Evolutionary conservation across 345 rosid species (phyloP), one percentile per base, ranked within the genome.

Genomic region (Kandelia obovata): DNA sequence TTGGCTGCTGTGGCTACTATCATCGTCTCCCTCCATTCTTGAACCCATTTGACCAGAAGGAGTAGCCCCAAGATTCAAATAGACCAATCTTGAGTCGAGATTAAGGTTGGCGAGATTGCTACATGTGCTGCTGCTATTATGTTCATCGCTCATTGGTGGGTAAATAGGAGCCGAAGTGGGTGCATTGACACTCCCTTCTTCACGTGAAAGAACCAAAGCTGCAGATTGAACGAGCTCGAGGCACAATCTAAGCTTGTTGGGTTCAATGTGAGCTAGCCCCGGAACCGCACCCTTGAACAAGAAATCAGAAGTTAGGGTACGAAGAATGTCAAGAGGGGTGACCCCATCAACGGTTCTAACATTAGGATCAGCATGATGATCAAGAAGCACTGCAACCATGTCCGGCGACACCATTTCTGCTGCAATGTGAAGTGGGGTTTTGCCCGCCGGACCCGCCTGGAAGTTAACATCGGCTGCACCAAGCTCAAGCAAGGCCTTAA

Each of bases 321-420:
- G 78, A 23, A 96, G 90, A 65, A 92, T 84, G 75, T 96, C 99
- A 13, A 96, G 78, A 1, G 99, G 99, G 46, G 96, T 92, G 67
- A 89, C 77, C n/a, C 97, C 98, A 62, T 94, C 98, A 0, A 96
- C 96, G 5, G 98, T 90, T 62, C 95, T 65, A 4, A 90, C 96
- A 70, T 90, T 96, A 1, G 99, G 99, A 75, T 96, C 95, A 0
- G 98, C 99, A 53, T 96, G 99, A 58, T 96, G 99, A 68, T 96
- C 99, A 4, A 96, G 83, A 37, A 96, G 82, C 10, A 96, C 99
- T 5, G 98, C 88, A 53, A 92, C 99, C 99, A 96, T 96, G 70
- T 96, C 99, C 0, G 98, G 97, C 16, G 98, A 96, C 31, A 96
- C 98, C 99, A 96, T 92, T 75, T 96, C 98, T 5, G 99, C 92